These are phyloP conservation scores for Pyrus bretschneideri DNA, from an alignment of 306 rosid species.

Conservation along the genomic window DNA sequence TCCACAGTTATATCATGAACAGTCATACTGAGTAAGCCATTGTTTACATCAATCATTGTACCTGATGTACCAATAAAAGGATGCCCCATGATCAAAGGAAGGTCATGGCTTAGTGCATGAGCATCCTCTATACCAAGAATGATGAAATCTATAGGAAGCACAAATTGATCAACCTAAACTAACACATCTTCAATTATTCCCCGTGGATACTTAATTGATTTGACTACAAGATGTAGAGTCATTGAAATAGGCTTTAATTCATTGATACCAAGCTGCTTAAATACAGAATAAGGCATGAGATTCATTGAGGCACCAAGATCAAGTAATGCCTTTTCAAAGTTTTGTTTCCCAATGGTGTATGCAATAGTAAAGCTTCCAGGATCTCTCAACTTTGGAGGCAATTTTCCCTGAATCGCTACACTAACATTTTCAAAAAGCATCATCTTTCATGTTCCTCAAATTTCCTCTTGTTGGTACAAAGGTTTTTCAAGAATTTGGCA, in stretches of 20 bases:
- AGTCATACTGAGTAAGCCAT: neutral
- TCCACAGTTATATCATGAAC: neutral
- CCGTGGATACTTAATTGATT: neutral
- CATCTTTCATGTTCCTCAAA: neutral
- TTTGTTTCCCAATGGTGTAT: neutral
- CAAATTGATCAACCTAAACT: neutral
- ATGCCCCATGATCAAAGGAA: neutral
- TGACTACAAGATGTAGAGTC: neutral
- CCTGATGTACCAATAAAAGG: neutral
- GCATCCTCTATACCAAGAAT: neutral
- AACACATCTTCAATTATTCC: neutral
- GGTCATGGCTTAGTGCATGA: too few species aligned
- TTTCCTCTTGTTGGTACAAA: neutral
- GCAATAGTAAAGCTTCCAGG: neutral
- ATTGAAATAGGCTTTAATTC: neutral
- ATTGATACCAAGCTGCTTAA: neutral
- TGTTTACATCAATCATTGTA: neutral
- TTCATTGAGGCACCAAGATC: slow-evolving; percentile 8
- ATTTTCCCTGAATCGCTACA: neutral
- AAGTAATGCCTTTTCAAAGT: neutral
- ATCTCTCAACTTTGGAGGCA: neutral
- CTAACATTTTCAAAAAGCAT: neutral
- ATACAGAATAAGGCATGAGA: neutral
- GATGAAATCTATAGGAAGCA: neutral
- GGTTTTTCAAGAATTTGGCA: neutral